These are phyloP conservation scores for Entonaema liquescens DNA, from an alignment of 495 filamentous ascomycete species.

Conservation along the genomic window DNA sequence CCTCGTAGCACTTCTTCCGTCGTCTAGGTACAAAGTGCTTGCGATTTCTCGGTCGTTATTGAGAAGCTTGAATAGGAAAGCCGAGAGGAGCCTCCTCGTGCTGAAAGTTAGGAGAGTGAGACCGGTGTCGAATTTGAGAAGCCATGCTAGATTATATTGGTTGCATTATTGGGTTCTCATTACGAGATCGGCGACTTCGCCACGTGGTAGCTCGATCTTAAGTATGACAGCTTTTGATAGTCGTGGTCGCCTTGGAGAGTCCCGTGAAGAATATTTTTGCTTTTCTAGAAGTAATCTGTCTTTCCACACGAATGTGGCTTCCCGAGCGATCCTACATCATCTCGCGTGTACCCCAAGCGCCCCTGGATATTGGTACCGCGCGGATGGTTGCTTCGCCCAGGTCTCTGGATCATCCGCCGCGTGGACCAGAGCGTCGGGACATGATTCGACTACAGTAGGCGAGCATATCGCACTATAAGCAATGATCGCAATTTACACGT, in stretches of 20 bases:
- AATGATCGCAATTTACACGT: constrained; percentile 18
- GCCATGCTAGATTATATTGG: constrained; percentile 35
- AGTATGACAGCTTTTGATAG: constrained; percentile 38
- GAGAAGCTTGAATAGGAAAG: neutral
- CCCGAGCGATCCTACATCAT: constrained; percentile 33
- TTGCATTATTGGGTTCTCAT: constrained; percentile 38
- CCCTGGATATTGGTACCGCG: constrained; percentile 19
- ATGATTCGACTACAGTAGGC: constrained; percentile 15
- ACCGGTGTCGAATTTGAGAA: constrained; percentile 13
- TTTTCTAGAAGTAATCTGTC: constrained; percentile 37
- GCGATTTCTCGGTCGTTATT: neutral
- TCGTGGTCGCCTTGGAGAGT: neutral
- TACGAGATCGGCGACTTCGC: constrained; percentile 41
- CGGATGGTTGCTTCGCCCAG: constrained; percentile 33
- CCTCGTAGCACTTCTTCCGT: neutral
- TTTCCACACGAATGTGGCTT: constrained; percentile 32
- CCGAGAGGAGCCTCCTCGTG: neutral
- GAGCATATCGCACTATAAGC: constrained; percentile 6
- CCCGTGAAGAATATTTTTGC: constrained; percentile 24
- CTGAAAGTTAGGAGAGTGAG: constrained; percentile 20
- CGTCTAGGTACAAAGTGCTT: neutral
- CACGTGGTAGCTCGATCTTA: constrained; percentile 31
- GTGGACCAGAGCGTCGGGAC: constrained; percentile 25
- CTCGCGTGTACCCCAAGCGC: constrained; percentile 30
- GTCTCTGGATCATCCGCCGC: constrained; percentile 16